These are phyloP conservation scores for Penicillium digitatum DNA, from an alignment of 2,329 filamentous ascomycete genomes.

Conservation along the genomic window DNA sequence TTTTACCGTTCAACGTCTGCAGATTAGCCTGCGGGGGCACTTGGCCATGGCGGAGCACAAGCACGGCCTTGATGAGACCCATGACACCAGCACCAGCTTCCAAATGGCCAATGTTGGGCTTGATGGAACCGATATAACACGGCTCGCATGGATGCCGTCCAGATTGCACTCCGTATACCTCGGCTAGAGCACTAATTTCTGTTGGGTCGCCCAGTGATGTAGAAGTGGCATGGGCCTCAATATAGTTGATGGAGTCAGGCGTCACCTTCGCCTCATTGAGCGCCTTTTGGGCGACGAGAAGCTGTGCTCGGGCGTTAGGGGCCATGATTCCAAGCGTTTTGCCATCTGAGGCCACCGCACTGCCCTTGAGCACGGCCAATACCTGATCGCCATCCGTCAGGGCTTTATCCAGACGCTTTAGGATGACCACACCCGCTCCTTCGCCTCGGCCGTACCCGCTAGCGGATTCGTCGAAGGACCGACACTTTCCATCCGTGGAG, in stretches of 20 bases:
- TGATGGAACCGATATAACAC: background rate
- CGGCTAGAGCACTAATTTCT: background rate
- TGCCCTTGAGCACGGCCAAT: background rate
- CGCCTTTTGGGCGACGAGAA: background rate
- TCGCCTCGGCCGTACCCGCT: conserved; percentile 34
- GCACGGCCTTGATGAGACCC: background rate
- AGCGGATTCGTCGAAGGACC: conserved; percentile 32
- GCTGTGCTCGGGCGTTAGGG: background rate
- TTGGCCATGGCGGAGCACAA: background rate
- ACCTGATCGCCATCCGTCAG: background rate
- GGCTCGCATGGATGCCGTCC: background rate
- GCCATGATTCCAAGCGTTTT: background rate
- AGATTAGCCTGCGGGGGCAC: background rate
- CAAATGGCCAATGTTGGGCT: background rate
- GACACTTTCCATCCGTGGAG: conserved; percentile 29
- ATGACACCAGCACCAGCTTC: background rate
- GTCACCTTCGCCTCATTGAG: background rate
- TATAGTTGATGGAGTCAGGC: background rate
- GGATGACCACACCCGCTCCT: conserved; percentile 30
- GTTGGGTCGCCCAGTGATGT: background rate
- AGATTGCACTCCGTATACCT: background rate
- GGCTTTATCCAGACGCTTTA: background rate
- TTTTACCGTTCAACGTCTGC: background rate
- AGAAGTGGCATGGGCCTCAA: background rate
- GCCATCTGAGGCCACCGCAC: background rate